phyloP scores from a whole-genome alignment of 768 basidiomycete species.

The Psilocybe azurescens region DNA sequence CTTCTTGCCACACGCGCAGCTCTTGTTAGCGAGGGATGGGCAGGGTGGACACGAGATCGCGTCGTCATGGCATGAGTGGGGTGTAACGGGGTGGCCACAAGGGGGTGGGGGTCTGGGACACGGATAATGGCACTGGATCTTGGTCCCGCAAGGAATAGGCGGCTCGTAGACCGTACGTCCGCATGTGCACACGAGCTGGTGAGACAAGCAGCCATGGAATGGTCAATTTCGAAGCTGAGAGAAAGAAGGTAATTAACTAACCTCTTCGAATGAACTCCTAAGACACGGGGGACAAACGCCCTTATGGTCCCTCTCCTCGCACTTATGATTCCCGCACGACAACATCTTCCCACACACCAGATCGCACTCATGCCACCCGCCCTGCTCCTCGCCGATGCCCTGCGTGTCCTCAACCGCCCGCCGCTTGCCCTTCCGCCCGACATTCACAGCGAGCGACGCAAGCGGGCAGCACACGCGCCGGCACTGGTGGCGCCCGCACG shows the following conservation, averaged over 20 bases:
- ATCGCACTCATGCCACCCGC: too few species aligned
- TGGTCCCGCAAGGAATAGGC: conserved; percentile 87
- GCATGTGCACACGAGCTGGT: conserved; percentile 79
- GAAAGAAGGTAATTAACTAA: conserved; percentile 32
- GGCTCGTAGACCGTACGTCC: conserved; percentile 88
- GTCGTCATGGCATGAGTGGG: conserved; percentile 86
- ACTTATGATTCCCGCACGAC: conserved; percentile 78
- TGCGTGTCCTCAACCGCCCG: too few species aligned
- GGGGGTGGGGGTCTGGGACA: conserved; percentile 70
- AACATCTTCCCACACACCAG: too few species aligned
- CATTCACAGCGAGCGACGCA: too few species aligned
- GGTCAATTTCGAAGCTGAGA: not conserved
- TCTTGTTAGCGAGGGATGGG: conserved; percentile 75
- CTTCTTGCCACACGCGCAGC: conserved; percentile 91
- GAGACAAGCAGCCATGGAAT: not conserved
- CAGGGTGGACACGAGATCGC: conserved; percentile 82
- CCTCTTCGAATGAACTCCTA: conserved; percentile 92
- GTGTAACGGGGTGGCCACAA: conserved; percentile 83
- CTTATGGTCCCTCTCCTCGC: conserved; percentile 81
- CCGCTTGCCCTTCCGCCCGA: too few species aligned
- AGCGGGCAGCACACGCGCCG: too few species aligned
- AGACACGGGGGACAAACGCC: conserved; percentile 85
- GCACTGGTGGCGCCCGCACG: too few species aligned
- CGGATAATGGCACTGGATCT: conserved; percentile 78
- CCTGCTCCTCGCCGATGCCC: too few species aligned